Base-by-base conservation (phyloP, 2,329 filamentous ascomycete genomes). In the Verticillium tricorpus region DNA sequence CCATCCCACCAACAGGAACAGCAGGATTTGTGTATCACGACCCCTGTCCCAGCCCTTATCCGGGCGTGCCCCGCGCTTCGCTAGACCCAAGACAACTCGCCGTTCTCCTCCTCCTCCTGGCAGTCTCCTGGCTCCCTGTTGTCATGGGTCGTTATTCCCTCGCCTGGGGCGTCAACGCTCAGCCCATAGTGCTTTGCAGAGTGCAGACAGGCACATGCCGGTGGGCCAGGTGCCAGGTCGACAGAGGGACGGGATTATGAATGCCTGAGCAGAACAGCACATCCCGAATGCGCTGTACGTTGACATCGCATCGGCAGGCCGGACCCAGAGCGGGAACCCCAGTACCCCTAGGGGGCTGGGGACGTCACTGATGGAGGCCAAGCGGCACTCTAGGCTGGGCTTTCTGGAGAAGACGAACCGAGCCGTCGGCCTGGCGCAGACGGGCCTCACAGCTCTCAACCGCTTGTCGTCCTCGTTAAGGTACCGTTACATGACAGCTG, bases 401-500 rank as follows among this genome's bases (percentile, higher is more conserved):
- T 50, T 22, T 22, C 40, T 50, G 40, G 40, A 19, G n/a, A 50
- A 25, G 40, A 50, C 40, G 40, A 50, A 50, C 40, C 40, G 40
- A 50, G n/a, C 40, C 40, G 40, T 50, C 19, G 40, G 40, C 40
- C 40, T 50, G n/a, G 40, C 1, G n/a, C n/a, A 22, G n/a, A n/a
- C 40, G 19, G 40, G 6, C n/a, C 5, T 22, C 7, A 9, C 19
- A 50, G 22, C 40, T 9, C 40, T 19, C 17, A 2, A 11, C 19
- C 40, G n/a, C 9, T n/a, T 9, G 7, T 50, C 40, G 25, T n/a
- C 5, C 4, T 5, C 40, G 2, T 25, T 66, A 60, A 71, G 70
- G 69, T 70, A 72, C 69, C 65, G 69, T 69, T 75, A 76, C 74
- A 69, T 70, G 67, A 67, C 35, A 56, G 65, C 74, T 75, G 73